Base-by-base conservation (phyloP, 257 asterid species). In the Solanum microdontum region DNA sequence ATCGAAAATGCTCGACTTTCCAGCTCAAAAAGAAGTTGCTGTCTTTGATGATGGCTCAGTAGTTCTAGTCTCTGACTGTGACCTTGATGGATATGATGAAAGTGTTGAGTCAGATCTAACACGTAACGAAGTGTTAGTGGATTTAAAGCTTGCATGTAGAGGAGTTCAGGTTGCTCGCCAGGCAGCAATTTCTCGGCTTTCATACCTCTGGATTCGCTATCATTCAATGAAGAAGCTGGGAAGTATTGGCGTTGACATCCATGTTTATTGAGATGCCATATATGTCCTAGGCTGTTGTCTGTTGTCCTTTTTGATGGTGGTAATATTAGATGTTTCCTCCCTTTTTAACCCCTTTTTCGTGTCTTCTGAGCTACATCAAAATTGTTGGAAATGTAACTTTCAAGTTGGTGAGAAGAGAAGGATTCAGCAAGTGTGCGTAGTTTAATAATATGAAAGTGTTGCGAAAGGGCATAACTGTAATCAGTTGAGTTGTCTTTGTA, bases 11-110 rank as follows among this genome's bases (percentile, higher is more conserved):
- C 82, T 87, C 24, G 64, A 83, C 62, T 82, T 89, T 83, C 92
- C 92, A 58, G 83, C 58, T 9, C 84, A 88, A 84, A 43, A 15
- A 4, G 93, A 87, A 24, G 28, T 48, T 58, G 93, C 93, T 55
- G 93, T 92, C 77, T 91, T 93, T 83, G 99, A 96, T 19, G 97
- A 94, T 39, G 92, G 88, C 80, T 96, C 98, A 1, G 85, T 93
- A 88, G 99, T 96, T 83, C 79, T 96, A 51, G 90, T 95, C 13
- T 93, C 98, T 4, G 95, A 96, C 37, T 93, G 94, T 4, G 98
- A 96, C 92, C 98, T 96, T 28, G 98, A 96, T 80, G 98, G 99
- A 30, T 96, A 95, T 10, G 94, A 92, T 36, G 98, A 95, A 89
- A 89, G 83, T 76, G 85, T 26, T 1, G 94, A 88, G 66, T 87